Evolutionary conservation across 2,329 filamentous ascomycete genomes (phyloP), one percentile per base, ranked within the genome.

Genomic region (Helotiales sp.): DNA sequence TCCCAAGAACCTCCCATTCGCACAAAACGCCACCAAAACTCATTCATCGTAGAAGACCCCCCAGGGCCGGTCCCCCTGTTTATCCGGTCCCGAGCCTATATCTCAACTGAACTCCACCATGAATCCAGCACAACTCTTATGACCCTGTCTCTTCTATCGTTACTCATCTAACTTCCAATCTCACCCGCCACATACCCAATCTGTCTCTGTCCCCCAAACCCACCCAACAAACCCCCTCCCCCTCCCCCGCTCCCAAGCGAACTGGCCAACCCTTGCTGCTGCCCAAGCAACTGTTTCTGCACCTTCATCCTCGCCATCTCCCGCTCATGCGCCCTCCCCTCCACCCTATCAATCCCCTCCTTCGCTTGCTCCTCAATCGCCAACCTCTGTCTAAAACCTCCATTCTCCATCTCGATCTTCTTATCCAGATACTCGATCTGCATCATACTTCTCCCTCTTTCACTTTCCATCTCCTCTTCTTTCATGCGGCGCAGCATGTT

Each of bases 341-440:
- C 12, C 13, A 54, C 31, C 22, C 31, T 12, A 46, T 49, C 44
- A 4, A 47, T 19, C 5, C 46, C 38, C 42, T 48, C 27, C 6
- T n/a, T 27, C 22, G 30, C 52, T 5, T 33, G n/a, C 24, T 33
- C 42, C 22, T 54, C 52, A 40, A 54, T 54, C 24, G 44, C 44
- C 31, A 54, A n/a, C 13, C 52, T 33, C 15, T 69, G 61, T 0
- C 68, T 67, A n/a, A 75, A 9, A 0, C 63, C 70, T 5, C 61
- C 56, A 40, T 60, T 54, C 24, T 62, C 57, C 33, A 27, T 51
- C 15, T 19, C 40, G 27, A 52, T 47, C 31, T 48, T 59, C 33
- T 53, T 51, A 4, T 54, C 51, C 3, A 53, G 30, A 27, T 50
- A 61, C 27, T 59, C 61, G 13, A 63, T 55, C 49, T 59, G 53